Conservation (phyloP, 2,329 filamentous ascomycete species). For the Penicillium sp. region DNA sequence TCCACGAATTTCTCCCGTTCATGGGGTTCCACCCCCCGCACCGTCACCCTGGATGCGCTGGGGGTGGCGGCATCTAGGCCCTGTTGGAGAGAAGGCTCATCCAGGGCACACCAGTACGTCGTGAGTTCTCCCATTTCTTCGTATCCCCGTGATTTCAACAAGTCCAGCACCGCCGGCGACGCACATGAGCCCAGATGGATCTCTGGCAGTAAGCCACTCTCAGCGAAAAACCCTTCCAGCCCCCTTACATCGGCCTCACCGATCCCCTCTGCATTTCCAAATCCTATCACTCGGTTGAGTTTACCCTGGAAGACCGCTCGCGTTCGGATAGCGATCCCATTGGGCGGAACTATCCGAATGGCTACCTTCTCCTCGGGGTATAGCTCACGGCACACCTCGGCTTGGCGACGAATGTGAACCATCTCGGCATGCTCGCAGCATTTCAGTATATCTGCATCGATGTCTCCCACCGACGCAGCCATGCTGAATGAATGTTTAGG, state of each 20-base stretch:
- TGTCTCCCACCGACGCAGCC: background rate
- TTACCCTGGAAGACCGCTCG: conserved; percentile 13
- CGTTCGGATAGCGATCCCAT: conserved; percentile 15
- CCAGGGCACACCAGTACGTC: conserved; percentile 9
- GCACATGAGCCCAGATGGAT: conserved; percentile 18
- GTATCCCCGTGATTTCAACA: conserved; percentile 8
- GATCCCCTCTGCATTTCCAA: conserved; percentile 9
- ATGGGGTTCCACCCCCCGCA: background rate
- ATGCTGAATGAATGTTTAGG: background rate
- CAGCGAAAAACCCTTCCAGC: conserved; percentile 7
- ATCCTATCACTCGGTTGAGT: conserved; percentile 20
- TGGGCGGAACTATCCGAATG: conserved; percentile 1
- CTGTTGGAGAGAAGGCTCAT: background rate
- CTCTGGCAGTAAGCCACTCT: conserved; percentile 5
- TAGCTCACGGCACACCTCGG: conserved; percentile 15
- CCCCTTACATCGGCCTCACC: conserved; percentile 7
- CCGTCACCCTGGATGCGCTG: background rate
- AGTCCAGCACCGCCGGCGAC: background rate
- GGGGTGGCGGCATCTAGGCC: background rate
- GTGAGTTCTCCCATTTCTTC: conserved; percentile 1
- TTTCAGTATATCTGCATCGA: background rate
- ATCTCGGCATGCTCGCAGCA: conserved; percentile 14
- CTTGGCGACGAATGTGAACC: conserved; percentile 19
- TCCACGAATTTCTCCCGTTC: conserved; percentile 16
- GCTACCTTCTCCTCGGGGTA: conserved; percentile 12